Evolutionary conservation across 352 stramenopile species (phyloP).

Genomic region (Phytophthora pluvialis): DNA sequence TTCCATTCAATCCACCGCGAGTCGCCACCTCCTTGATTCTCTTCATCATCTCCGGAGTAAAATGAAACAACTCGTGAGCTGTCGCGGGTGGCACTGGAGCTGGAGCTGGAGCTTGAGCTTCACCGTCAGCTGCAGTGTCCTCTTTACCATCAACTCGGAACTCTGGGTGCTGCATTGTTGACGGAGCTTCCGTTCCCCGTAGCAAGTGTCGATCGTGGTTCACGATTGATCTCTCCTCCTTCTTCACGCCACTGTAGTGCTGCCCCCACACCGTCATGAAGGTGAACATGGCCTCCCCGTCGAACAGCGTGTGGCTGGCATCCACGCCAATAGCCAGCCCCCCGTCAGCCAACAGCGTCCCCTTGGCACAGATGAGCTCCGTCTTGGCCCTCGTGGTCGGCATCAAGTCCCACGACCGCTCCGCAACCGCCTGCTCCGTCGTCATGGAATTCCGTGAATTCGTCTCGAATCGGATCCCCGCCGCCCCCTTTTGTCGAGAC

Average conservation of each 20-base stretch:
- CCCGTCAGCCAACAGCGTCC: slow-evolving; percentile 50
- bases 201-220: slow-evolving; percentile 54
- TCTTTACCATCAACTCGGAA: slow-evolving; percentile 34
- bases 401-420: slow-evolving; percentile 46
- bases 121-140: not conserved
- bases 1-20: not conserved
- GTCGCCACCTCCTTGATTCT: slow-evolving; percentile 47
- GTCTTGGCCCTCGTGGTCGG: slow-evolving; percentile 16
- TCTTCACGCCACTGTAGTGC: slow-evolving; percentile 48
- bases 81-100: slow-evolving; percentile 29
- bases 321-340: slow-evolving; percentile 56
- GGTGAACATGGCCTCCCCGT: slow-evolving; percentile 60
- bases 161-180: slow-evolving; percentile 48
- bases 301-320: slow-evolving; percentile 52
- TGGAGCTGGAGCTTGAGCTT: not conserved
- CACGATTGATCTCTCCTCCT: slow-evolving; percentile 34
- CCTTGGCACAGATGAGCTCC: slow-evolving; percentile 46
- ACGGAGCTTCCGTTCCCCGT: slow-evolving; percentile 13
- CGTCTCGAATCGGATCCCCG: slow-evolving; percentile 45
- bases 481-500: slow-evolving; percentile 19
- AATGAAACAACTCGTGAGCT: slow-evolving; percentile 54
- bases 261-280: slow-evolving; percentile 69
- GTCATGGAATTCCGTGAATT: slow-evolving; percentile 26
- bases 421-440: slow-evolving; percentile 41
- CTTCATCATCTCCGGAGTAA: slow-evolving; percentile 48